Evolutionary conservation across 306 rosid genomes (phyloP), one percentile per base, ranked within the genome.

Genomic region (Benincasa hispida): DNA sequence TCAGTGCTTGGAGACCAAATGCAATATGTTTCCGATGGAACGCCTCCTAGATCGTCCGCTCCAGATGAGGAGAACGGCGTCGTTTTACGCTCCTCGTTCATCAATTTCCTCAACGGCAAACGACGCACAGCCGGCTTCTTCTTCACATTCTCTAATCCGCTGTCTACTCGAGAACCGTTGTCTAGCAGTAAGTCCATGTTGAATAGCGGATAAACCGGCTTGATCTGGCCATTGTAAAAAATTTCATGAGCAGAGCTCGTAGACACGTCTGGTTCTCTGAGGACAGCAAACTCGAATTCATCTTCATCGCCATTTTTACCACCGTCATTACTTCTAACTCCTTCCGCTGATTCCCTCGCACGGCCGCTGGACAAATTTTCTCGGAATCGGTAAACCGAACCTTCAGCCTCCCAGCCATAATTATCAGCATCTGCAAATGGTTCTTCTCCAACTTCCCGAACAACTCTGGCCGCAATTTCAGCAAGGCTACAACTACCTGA

Each of bases 201-300:
- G 85, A 88, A 88, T 67, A 87, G 69, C 4, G 98, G 97, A 80
- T 87, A 90, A 1, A 73, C 60, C 12, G 98, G 92, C 65, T 54
- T 85, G 87, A 95, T 95, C 48, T 84, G 96, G 22, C 99, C 99
- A 82, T 92, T 87, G 67, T 41, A 84, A 85, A 94, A 94, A 78
- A 94, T 85, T 80, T 94, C 99, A 55, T 87, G 93, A 10, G 98
- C 98, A 1, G 98, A 84, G 2, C 88, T 88, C 6, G 88, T 85
- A 1, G 85, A 86, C 37, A 89, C 78, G 21, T 69, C 72, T 0
- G 84, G 30, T 19, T 84, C 88, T 25, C 76, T 77, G 75, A 87
- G 82, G 19, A 83, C 79, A 14, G 91, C 77, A 68, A 95, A 95
- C 48, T 95, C 96, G 41, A 88, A 90, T 25, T 90, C 88, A 8